A percentile compares a stretch with the other conserved stretches of the same genome.
These are phyloP conservation scores for Hyaloscypha bicolor DNA, from an alignment of 495 filamentous ascomycete species.

Conservation along the genomic window DNA sequence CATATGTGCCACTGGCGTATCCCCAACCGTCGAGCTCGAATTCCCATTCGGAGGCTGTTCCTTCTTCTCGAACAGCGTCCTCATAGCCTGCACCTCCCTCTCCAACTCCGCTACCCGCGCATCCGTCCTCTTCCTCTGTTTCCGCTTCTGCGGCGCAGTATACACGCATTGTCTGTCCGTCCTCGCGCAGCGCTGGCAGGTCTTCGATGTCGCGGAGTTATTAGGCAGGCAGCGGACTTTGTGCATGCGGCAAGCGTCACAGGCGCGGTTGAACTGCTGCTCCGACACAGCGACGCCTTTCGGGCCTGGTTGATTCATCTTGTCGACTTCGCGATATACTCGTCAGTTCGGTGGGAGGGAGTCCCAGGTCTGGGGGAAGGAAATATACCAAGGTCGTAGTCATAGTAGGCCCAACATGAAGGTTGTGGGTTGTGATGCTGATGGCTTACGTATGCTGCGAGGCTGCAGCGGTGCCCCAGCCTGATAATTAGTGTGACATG, in stretches of 20 bases:
- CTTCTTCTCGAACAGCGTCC: slow-evolving; percentile 22
- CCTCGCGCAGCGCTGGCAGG: slow-evolving; percentile 25
- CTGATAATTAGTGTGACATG: not conserved
- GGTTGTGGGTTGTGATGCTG: not conserved
- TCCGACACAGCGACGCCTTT: not conserved
- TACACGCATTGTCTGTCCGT: slow-evolving; percentile 61
- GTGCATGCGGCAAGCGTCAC: slow-evolving; percentile 82
- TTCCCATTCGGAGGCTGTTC: not conserved
- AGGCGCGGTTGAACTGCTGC: slow-evolving; percentile 55
- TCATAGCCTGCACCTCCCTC: slow-evolving; percentile 39
- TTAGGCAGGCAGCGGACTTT: slow-evolving; percentile 79
- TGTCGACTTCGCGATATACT: not conserved
- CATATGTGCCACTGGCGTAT: not conserved
- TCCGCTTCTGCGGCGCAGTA: slow-evolving; percentile 72
- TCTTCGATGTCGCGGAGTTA: slow-evolving; percentile 11
- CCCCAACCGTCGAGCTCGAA: not conserved
- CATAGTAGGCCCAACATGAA: not conserved
- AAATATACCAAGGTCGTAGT: not conserved
- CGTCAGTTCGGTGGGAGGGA: not conserved
- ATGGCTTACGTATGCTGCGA: not conserved
- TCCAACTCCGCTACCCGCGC: slow-evolving; percentile 89
- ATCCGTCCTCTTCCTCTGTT: slow-evolving; percentile 90
- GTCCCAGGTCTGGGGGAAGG: not conserved
- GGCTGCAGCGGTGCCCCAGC: not conserved
- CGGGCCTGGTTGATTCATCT: not conserved